A percentile compares a stretch with the other conserved stretches of the same genome.
Evolutionary conservation across 805 yeast species (phyloP).

Genomic region (Barnettozyma vustinii): DNA sequence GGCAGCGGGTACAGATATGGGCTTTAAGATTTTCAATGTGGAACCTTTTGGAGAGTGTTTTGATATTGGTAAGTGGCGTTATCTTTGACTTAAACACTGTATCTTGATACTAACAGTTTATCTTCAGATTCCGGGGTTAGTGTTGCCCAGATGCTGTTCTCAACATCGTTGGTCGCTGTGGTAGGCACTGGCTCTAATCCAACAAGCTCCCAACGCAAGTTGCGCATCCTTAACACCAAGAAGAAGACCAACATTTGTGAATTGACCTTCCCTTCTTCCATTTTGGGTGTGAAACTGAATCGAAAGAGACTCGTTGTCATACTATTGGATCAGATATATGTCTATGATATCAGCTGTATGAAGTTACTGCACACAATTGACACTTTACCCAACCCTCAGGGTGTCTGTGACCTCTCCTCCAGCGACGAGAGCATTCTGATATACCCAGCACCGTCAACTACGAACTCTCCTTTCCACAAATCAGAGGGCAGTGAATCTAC

Average conservation of each 20-base stretch:
- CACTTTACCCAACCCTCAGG: slow-evolving; percentile 40
- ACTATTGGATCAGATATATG: slow-evolving; percentile 72
- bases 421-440: slow-evolving; percentile 46
- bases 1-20: slow-evolving; percentile 61
- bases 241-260: slow-evolving; percentile 76
- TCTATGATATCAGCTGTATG: slow-evolving; percentile 90
- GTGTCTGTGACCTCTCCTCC: slow-evolving; percentile 29
- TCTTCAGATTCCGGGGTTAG: slow-evolving; percentile 33
- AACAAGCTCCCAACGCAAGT: slow-evolving; percentile 50
- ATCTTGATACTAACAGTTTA: neutral
- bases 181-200: slow-evolving; percentile 76
- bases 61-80: slow-evolving; percentile 28
- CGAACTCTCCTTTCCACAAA: slow-evolving; percentile 7
- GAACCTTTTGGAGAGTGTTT: slow-evolving; percentile 80
- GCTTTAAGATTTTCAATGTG: slow-evolving; percentile 77
- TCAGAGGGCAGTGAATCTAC: neutral
- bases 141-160: slow-evolving; percentile 83
- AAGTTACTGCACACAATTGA: slow-evolving; percentile 70
- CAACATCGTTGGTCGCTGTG: slow-evolving; percentile 79
- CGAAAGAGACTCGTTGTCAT: slow-evolving; percentile 77
- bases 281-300: slow-evolving; percentile 70
- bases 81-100: neutral
- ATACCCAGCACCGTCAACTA: slow-evolving; percentile 42
- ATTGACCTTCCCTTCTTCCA: slow-evolving; percentile 73
- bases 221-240: slow-evolving; percentile 66